These are phyloP conservation scores for Zangia roseola DNA, from an alignment of 768 basidiomycete genomes.

Conservation along the genomic window DNA sequence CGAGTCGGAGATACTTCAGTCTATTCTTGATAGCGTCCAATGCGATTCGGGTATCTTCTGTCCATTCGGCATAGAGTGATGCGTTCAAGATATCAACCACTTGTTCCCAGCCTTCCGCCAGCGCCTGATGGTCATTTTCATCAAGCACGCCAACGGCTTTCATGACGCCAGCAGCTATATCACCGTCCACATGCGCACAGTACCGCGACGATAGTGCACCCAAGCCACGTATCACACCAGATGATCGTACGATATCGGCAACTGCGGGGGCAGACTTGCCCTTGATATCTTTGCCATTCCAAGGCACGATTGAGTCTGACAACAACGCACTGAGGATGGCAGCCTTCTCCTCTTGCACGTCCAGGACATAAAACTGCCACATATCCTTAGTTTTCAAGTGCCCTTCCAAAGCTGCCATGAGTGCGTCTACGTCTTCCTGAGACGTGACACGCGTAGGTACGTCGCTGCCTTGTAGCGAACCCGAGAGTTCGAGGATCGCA, in stretches of 20 bases:
- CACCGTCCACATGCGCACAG: constrained; percentile 60
- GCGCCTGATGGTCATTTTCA: constrained; percentile 43
- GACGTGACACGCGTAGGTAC: constrained; percentile 72
- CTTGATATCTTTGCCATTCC: constrained; percentile 59
- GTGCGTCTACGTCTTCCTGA: constrained; percentile 61
- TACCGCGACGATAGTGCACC: constrained; percentile 64
- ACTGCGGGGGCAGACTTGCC: constrained; percentile 65
- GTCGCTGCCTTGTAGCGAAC: constrained; percentile 56
- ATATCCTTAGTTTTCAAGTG: constrained; percentile 65
- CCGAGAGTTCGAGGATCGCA: constrained; percentile 80
- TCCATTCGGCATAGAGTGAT: constrained; percentile 82
- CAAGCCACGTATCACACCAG: constrained; percentile 57
- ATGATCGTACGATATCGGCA: constrained; percentile 56
- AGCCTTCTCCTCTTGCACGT: constrained; percentile 59
- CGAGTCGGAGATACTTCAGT: constrained; percentile 77
- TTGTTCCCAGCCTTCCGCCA: constrained; percentile 70
- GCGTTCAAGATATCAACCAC: constrained; percentile 89
- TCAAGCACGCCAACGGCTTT: constrained; percentile 61
- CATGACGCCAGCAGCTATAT: constrained; percentile 71
- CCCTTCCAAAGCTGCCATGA: constrained; percentile 62
- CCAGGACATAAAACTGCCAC: constrained; percentile 95
- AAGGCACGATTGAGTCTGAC: constrained; percentile 42
- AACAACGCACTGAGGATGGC: constrained; percentile 43
- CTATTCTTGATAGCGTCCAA: constrained; percentile 74
- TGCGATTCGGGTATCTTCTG: constrained; percentile 75